A percentile compares a stretch with the other conserved stretches of the same genome.
These are phyloP conservation scores for Melanomma pulvis-pyrius DNA, from an alignment of 495 filamentous ascomycete species.

Conservation along the genomic window DNA sequence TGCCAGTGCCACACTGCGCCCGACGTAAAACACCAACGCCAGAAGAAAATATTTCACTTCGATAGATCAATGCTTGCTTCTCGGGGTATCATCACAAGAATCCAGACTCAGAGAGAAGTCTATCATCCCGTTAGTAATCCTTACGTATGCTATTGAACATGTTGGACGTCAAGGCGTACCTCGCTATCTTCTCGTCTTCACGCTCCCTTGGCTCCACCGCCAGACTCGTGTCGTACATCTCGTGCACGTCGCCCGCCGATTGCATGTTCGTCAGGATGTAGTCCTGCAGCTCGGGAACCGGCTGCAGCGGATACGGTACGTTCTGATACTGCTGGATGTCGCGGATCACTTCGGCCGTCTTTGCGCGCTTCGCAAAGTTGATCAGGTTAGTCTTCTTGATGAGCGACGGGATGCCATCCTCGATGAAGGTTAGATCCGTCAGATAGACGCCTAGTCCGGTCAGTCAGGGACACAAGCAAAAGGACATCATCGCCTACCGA, in stretches of 20 bases:
- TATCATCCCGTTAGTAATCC: constrained; percentile 45
- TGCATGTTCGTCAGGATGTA: constrained; percentile 96
- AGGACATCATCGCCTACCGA: constrained; percentile 61
- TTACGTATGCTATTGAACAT: constrained; percentile 34
- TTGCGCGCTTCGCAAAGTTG: constrained; percentile 97
- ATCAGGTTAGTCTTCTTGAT: constrained; percentile 94
- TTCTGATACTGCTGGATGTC: constrained; percentile 99
- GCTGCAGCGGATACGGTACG: constrained; percentile 84
- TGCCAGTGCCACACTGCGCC: not conserved
- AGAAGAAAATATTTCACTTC: constrained; percentile 3
- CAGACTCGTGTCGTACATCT: constrained; percentile 98
- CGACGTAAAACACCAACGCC: constrained; percentile 3
- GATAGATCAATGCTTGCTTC: constrained; percentile 27
- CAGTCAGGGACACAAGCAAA: constrained; percentile 13
- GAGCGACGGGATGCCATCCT: constrained; percentile 94
- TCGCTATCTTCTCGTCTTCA: constrained; percentile 92
- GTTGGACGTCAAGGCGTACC: constrained; percentile 52
- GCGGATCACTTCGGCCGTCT: constrained; percentile 95
- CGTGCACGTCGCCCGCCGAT: constrained; percentile 89
- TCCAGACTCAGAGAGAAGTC: constrained; percentile 73
- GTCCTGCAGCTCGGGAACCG: constrained; percentile 90
- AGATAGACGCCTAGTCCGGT: constrained; percentile 80
- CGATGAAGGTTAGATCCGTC: constrained; percentile 97
- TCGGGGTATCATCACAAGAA: constrained; percentile 60
- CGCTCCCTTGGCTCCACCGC: constrained; percentile 90